phyloP scores from a whole-genome alignment of 169 alveolate genomes.

The Sarcocystis neurona region DNA sequence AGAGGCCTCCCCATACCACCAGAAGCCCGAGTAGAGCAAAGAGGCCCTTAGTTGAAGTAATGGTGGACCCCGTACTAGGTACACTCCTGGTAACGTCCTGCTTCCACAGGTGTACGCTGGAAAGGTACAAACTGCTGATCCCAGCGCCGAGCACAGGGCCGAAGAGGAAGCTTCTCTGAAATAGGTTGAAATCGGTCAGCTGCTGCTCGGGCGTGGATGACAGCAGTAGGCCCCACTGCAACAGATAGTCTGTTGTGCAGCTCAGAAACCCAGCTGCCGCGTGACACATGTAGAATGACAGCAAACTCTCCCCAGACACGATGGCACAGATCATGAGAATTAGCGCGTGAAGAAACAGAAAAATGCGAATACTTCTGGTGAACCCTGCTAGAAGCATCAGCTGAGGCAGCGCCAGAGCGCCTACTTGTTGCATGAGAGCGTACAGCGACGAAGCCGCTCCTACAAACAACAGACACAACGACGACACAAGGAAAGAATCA shows the following conservation, averaged over 20 bases:
- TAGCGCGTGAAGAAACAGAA: not conserved
- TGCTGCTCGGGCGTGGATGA: not conserved
- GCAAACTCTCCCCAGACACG: not conserved
- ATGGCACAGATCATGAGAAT: not conserved
- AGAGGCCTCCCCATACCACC: too few species aligned
- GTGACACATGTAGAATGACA: not conserved
- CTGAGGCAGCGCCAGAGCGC: not conserved
- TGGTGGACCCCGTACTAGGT: too few species aligned
- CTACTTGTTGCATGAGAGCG: not conserved
- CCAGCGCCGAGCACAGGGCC: slow-evolving; percentile 10
- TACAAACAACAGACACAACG: not conserved
- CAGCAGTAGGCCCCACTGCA: not conserved
- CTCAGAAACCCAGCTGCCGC: not conserved
- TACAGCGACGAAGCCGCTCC: not conserved
- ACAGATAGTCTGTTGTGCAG: not conserved
- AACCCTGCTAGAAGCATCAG: not conserved
- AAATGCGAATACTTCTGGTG: not conserved
- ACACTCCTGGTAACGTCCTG: not conserved
- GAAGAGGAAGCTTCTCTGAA: not conserved
- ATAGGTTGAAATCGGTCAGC: not conserved
- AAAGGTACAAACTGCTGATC: not conserved
- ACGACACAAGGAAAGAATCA: too few species aligned
- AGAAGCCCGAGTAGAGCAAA: too few species aligned
- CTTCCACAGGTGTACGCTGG: not conserved
- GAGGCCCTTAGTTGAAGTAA: too few species aligned